A percentile compares a stretch with the other conserved stretches of the same genome.
Conservation (phyloP, 805 yeast genomes). For the Barnettozyma sucrosica region DNA sequence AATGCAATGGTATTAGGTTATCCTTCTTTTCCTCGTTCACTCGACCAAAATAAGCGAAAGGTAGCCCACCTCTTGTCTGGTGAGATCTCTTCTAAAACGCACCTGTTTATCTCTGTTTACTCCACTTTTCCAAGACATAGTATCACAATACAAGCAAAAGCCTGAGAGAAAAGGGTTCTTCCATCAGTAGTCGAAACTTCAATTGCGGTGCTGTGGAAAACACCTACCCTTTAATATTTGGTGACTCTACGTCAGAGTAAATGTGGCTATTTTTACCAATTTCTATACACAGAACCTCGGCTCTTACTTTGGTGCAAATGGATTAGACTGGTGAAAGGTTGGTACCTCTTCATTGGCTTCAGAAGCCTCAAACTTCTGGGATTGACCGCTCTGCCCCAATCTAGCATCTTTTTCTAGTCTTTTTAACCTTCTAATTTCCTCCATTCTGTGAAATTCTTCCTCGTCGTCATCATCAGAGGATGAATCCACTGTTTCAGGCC, state of each 20-base stretch:
- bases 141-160: too few species aligned
- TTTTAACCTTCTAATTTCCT: slow-evolving; percentile 35
- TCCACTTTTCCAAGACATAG: too few species aligned
- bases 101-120: too few species aligned
- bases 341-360: neutral
- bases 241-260: neutral
- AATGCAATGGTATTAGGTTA: too few species aligned
- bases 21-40: too few species aligned
- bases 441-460: slow-evolving; percentile 42
- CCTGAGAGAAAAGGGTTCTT: too few species aligned
- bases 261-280: neutral
- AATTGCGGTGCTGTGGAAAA: too few species aligned
- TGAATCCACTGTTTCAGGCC: slow-evolving; percentile 20
- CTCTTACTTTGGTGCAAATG: slow-evolving; percentile 7
- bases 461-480: slow-evolving; percentile 35
- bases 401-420: slow-evolving; percentile 54
- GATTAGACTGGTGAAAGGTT: slow-evolving; percentile 11
- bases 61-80: too few species aligned
- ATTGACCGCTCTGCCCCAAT: slow-evolving; percentile 37
- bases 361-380: neutral
- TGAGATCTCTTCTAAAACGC: too few species aligned
- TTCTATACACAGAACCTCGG: neutral
- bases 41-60: too few species aligned
- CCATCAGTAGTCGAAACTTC: too few species aligned
- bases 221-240: too few species aligned